Conservation (phyloP, 2,329 filamentous ascomycete genomes). For the Fulvia fulva region DNA sequence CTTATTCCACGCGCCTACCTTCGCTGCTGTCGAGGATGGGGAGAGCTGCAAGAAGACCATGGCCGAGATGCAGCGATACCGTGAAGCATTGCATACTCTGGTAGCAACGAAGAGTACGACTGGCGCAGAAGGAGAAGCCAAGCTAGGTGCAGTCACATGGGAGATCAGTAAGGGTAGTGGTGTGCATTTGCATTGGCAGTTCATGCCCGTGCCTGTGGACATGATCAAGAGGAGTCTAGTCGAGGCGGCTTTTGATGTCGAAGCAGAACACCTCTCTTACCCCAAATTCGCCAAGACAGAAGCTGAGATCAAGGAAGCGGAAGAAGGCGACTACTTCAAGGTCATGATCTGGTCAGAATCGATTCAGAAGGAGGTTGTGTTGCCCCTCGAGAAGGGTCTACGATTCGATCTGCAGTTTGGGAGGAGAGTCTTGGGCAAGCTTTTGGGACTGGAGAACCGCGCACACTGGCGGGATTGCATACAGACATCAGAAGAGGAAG, state of each 20-base stretch:
- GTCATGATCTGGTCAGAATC: conserved; percentile 38
- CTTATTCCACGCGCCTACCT: conserved; percentile 72
- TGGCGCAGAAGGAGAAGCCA: conserved; percentile 42
- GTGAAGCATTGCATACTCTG: conserved; percentile 73
- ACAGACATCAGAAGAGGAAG: conserved; percentile 75
- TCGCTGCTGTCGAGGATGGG: conserved; percentile 63
- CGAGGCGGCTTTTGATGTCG: conserved; percentile 81
- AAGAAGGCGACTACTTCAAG: conserved; percentile 34
- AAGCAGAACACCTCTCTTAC: conserved; percentile 71
- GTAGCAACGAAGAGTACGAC: conserved; percentile 42
- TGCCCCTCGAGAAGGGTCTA: conserved; percentile 71
- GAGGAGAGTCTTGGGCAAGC: conserved; percentile 79
- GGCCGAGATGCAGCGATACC: conserved; percentile 79
- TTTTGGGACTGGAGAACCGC: conserved; percentile 75
- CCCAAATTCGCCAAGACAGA: conserved; percentile 45
- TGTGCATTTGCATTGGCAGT: conserved; percentile 92
- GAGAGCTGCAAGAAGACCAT: conserved; percentile 55
- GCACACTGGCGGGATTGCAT: conserved; percentile 79
- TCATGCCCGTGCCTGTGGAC: conserved; percentile 69
- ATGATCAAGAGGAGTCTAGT: conserved; percentile 70
- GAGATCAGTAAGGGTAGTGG: conserved; percentile 80
- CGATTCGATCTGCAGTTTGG: conserved; percentile 91
- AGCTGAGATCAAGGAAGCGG: conserved; percentile 22
- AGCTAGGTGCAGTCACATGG: conserved; percentile 81
- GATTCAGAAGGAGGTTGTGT: conserved; percentile 59